phyloP scores from a whole-genome alignment of 768 basidiomycete species.

The Candolleomyces efflorescens region DNA sequence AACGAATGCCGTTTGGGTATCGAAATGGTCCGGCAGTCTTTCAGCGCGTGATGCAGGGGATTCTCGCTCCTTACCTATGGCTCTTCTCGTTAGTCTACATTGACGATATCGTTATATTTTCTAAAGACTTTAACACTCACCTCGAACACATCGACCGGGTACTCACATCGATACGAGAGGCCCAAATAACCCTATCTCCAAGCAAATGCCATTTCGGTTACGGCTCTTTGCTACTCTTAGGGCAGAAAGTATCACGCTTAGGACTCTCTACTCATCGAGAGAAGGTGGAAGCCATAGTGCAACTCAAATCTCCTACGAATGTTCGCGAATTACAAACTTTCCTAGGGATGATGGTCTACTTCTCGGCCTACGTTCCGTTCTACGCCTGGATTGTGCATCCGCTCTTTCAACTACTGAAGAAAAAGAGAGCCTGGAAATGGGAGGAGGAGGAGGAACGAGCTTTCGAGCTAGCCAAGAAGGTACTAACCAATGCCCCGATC shows the following conservation, averaged over 20 bases:
- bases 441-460: conserved; percentile 18
- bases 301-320: conserved; percentile 22
- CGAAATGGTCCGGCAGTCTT: conserved; percentile 12
- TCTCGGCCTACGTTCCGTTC: too few relatives aligned
- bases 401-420: conserved; percentile 27
- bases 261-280: too few relatives aligned
- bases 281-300: conserved; percentile 28
- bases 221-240: conserved; percentile 20
- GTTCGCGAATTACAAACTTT: conserved; percentile 8
- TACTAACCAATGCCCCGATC: conserved; percentile 27
- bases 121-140: conserved; percentile 23
- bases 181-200: conserved; percentile 28
- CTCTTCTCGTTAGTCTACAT: conserved; percentile 37
- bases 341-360: too few relatives aligned
- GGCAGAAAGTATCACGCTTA: too few relatives aligned
- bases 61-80: conserved; percentile 33
- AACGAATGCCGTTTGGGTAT: conserved; percentile 36
- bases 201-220: conserved; percentile 30
- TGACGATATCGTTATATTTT: conserved; percentile 37
- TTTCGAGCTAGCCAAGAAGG: conserved; percentile 25
- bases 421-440: conserved; percentile 21
- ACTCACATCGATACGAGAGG: conserved; percentile 19
- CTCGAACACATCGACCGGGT: conserved; percentile 24
- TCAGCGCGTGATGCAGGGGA: conserved; percentile 33
- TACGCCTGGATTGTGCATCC: conserved; percentile 16